These are phyloP conservation scores for Giardia duodenalis DNA, from an alignment of 208 protist species.

Conservation along the genomic window DNA sequence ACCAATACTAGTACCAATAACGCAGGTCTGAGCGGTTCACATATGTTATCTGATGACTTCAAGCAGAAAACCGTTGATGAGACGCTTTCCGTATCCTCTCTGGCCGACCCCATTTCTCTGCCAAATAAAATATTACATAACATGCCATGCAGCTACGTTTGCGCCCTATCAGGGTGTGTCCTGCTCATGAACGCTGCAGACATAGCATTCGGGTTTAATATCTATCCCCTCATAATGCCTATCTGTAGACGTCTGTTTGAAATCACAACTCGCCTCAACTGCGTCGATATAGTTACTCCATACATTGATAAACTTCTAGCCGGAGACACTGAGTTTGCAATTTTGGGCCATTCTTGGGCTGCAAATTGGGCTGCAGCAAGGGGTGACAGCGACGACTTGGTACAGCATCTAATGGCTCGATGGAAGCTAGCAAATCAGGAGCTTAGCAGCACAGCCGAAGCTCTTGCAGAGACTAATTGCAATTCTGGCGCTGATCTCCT, in stretches of 20 bases:
- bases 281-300: background rate
- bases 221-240: background rate
- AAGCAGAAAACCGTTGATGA: background rate
- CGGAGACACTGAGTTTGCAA: background rate
- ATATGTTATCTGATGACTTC: too few relatives aligned
- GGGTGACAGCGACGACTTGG: background rate
- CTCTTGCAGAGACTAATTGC: background rate
- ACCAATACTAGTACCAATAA: too few relatives aligned
- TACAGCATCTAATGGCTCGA: background rate
- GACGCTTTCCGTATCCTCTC: background rate
- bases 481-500: background rate
- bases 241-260: background rate
- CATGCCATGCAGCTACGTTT: background rate
- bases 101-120: background rate
- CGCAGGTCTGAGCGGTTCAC: too few relatives aligned
- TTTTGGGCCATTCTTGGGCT: background rate
- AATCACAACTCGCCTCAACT: background rate
- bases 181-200: background rate
- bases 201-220: background rate
- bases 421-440: conserved; percentile 4
- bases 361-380: background rate
- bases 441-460: background rate
- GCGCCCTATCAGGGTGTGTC: background rate
- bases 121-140: background rate
- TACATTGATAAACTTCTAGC: background rate